A percentile compares a stretch with the other conserved stretches of the same genome.
These are phyloP conservation scores for Heterobasidion occidentale DNA, from an alignment of 1,284 basidiomycete species.

Conservation along the genomic window DNA sequence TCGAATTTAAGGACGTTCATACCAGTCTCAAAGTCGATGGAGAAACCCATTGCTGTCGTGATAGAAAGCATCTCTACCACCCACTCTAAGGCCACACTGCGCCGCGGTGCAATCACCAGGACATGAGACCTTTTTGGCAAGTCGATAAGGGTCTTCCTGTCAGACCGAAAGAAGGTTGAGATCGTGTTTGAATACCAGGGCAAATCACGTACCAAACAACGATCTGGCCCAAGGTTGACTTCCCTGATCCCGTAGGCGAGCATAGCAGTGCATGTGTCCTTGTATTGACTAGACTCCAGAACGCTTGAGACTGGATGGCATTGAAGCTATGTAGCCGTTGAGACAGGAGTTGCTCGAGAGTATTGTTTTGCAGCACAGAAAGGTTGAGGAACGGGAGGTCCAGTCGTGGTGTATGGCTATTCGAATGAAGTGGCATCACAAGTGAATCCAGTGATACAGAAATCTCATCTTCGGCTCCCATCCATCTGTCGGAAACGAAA, in stretches of 20 bases:
- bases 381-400: constrained; percentile 78
- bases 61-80: constrained; percentile 39
- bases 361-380: constrained; percentile 41
- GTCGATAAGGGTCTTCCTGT: constrained; percentile 42
- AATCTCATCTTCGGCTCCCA: constrained; percentile 81
- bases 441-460: constrained; percentile 60
- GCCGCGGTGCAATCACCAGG: constrained; percentile 49
- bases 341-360: constrained; percentile 39
- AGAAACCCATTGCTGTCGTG: constrained; percentile 30
- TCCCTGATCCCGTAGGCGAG: constrained; percentile 79
- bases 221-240: constrained; percentile 68
- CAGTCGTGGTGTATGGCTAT: constrained; percentile 62
- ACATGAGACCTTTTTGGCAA: constrained; percentile 36
- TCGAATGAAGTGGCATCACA: constrained; percentile 67
- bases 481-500: constrained; percentile 89
- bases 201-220: constrained; percentile 56
- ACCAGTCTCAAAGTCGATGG: constrained; percentile 32
- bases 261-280: constrained; percentile 71
- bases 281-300: constrained; percentile 79
- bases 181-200: background rate
- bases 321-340: constrained; percentile 59
- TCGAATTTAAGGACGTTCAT: constrained; percentile 25
- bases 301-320: constrained; percentile 84
- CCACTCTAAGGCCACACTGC: constrained; percentile 39
- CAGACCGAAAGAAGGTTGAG: background rate